Base-by-base conservation (phyloP, 2,329 filamentous ascomycete species). In the Ceratocystis lukuohia region DNA sequence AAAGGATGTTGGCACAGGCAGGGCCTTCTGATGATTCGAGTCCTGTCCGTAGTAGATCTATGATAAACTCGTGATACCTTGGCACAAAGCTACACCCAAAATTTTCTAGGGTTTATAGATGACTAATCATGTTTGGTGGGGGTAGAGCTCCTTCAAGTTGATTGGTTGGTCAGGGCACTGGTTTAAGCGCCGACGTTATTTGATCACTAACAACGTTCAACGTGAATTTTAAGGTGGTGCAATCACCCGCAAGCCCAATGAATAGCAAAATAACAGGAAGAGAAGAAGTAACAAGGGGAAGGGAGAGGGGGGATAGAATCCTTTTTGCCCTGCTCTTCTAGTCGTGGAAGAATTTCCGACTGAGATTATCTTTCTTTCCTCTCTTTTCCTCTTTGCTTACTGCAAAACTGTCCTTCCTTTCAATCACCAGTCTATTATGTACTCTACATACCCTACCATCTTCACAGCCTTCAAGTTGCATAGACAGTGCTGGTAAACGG, bases 131-230 rank as follows among this genome's bases (percentile, higher is more conserved):
- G 5, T 5, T 46, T 44, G 20, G 53, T 61, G 10, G 66, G 66
- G 44, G 62, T 44, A 44, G 7, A 30, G 6, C 20, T 5, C 5
- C n/a, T 41, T n/a, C 48, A n/a, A 10, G 5, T 4, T 68, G 67
- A 68, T 68, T 68, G 64, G 66, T 28, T 53, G 56, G 33, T 37
- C 30, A 33, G 37, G 66, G 44, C 57, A 61, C 61, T 56, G 44
- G 53, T 41, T 68, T 68, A 68, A 68, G 67, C 67, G 67, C 67
- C 67, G 67, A 53, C 48, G 45, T 17, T 37, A 37, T 46, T 57
- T 64, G 61, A 68, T 64, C 64, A 68, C 67, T 68, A 66, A 68
- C 64, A 68, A 61, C 50, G 53, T 64, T 57, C 12, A 63, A 56
- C 7, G 22, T 28, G 12, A 62, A 37, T 50, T 25, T 64, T 53